phyloP scores from a whole-genome alignment of 306 rosid species.

The Medicago lupulina region DNA sequence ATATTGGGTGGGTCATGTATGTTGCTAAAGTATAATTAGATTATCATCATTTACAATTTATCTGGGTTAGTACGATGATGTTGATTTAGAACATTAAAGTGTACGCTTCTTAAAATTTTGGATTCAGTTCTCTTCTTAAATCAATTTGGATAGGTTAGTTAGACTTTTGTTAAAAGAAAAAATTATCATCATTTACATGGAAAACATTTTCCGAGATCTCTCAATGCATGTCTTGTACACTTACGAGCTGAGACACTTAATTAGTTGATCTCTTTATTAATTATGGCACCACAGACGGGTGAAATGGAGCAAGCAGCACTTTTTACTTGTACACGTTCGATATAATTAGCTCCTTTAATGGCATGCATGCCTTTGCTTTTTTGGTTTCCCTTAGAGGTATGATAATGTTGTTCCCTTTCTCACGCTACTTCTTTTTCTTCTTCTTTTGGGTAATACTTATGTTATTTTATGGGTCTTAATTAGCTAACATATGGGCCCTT shows the following conservation, averaged over 20 bases:
- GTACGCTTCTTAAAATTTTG: no score
- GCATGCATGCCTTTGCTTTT: slow-evolving; percentile 51
- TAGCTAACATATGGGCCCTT: no score
- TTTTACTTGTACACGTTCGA: slow-evolving; percentile 41
- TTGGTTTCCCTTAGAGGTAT: background rate
- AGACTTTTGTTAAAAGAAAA: no score
- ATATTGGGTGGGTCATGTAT: no score
- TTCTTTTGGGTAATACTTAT: no score
- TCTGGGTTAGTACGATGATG: no score
- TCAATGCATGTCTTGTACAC: slow-evolving; percentile 43
- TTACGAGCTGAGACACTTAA: slow-evolving; percentile 24
- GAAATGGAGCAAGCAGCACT: background rate
- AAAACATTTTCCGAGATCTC: slow-evolving; percentile 48
- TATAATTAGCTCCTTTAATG: slow-evolving; percentile 36
- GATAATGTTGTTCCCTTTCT: slow-evolving; percentile 28
- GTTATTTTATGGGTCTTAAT: no score
- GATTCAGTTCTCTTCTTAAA: no score
- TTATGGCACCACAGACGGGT: background rate
- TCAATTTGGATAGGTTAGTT: no score
- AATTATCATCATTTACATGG: slow-evolving; percentile 26
- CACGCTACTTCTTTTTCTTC: background rate
- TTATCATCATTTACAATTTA: no score
- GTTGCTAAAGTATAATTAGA: no score
- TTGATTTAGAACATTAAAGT: no score
- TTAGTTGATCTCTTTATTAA: background rate